phyloP scores from a whole-genome alignment of 805 yeast species.

The Cyberlindnera maritima region DNA sequence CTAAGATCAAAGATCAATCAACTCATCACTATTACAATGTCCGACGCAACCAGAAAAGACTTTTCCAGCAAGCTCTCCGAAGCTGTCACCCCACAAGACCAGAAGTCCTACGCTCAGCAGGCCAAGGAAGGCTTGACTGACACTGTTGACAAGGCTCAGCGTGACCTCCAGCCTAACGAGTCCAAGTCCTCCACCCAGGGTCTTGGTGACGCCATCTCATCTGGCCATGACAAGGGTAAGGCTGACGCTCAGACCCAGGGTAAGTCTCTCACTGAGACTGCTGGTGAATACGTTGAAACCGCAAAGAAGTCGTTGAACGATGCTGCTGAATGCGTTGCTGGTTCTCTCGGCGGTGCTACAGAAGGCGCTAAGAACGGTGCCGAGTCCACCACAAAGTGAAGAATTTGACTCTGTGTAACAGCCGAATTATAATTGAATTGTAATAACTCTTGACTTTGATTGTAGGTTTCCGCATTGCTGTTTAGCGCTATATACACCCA shows the following conservation, averaged over 20 bases:
- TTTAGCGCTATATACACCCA: too few relatives aligned
- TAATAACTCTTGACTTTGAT: too few relatives aligned
- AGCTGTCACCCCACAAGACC: constrained; percentile 64
- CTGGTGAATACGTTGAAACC: constrained; percentile 53
- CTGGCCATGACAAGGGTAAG: constrained; percentile 52
- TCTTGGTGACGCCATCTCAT: constrained; percentile 56
- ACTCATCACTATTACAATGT: constrained; percentile 31
- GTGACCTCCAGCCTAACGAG: constrained; percentile 56
- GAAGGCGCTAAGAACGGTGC: constrained; percentile 41
- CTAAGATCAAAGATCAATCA: not conserved
- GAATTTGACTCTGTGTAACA: too few relatives aligned
- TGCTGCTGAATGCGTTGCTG: constrained; percentile 44
- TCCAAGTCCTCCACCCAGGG: constrained; percentile 71
- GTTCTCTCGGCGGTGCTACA: constrained; percentile 54
- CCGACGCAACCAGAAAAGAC: constrained; percentile 70
- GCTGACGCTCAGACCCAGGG: constrained; percentile 17
- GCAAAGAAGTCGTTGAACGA: constrained; percentile 51
- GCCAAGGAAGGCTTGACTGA: constrained; percentile 71
- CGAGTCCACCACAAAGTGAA: constrained; percentile 8
- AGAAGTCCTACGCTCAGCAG: constrained; percentile 62
- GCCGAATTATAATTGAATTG: too few relatives aligned
- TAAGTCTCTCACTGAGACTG: constrained; percentile 50
- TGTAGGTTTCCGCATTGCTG: too few relatives aligned
- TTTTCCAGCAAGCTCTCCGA: constrained; percentile 68
- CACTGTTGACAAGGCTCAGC: constrained; percentile 62